A percentile compares a stretch with the other conserved stretches of the same genome.
Evolutionary conservation across 176 grass and related monocot genomes (phyloP).

Genomic region (Chloris gayana): DNA sequence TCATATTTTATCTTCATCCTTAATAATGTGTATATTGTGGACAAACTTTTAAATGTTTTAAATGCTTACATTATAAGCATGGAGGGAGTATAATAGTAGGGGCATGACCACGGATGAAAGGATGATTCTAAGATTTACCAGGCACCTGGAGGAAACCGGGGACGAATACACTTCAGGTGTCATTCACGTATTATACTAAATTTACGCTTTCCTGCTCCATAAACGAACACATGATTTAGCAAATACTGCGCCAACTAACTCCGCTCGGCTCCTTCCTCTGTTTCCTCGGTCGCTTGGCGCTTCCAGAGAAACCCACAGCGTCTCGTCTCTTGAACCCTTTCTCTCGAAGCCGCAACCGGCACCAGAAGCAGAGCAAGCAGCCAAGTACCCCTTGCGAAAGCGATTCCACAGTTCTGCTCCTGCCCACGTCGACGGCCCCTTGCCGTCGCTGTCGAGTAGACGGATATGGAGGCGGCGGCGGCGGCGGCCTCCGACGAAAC

Average conservation of each 20-base stretch:
- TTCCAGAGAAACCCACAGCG: constrained; percentile 25
- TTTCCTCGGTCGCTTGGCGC: background rate
- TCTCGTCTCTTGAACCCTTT: constrained; percentile 10
- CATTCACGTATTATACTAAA: background rate
- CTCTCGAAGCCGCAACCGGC: background rate
- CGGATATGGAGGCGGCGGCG: constrained; percentile 34
- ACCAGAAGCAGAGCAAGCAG: background rate
- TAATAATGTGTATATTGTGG: no score
- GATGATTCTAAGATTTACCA: no score
- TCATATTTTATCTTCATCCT: no score
- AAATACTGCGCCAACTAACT: background rate
- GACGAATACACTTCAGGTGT: background rate
- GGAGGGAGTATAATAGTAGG: no score
- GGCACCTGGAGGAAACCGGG: no score
- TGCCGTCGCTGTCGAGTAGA: background rate
- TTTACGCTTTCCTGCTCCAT: no score
- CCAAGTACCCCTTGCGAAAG: background rate
- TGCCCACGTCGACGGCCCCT: background rate
- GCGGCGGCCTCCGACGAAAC: constrained; percentile 57
- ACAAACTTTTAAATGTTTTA: no score
- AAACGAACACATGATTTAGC: background rate
- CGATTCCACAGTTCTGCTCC: background rate
- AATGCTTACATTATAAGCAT: no score
- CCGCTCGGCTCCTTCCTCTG: background rate
- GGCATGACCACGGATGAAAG: no score